phyloP scores from a whole-genome alignment of 495 filamentous ascomycete genomes.

The Hypoxylon rickii region DNA sequence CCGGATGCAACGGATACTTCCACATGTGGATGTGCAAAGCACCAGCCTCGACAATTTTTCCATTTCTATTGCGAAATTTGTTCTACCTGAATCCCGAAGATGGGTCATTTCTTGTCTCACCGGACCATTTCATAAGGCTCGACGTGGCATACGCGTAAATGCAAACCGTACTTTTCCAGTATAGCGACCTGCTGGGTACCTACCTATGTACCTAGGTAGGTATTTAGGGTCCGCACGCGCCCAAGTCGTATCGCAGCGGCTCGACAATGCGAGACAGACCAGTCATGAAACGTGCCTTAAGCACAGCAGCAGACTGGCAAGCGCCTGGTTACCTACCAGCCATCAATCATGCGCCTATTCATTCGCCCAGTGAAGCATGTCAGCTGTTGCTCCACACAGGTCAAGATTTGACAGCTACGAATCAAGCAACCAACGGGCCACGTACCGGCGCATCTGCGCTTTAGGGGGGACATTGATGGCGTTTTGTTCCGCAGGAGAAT shows the following conservation, averaged over 20 bases:
- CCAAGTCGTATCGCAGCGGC: constrained; percentile 23
- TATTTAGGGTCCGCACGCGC: constrained; percentile 25
- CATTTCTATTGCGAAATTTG: neutral
- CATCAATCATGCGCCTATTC: constrained; percentile 5
- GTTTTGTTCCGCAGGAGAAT: constrained; percentile 4
- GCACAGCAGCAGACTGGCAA: constrained; percentile 4
- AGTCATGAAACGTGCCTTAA: constrained; percentile 21
- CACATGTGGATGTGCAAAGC: constrained; percentile 15
- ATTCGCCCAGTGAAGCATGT: neutral
- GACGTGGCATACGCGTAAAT: constrained; percentile 25
- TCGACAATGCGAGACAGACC: constrained; percentile 14
- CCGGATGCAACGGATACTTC: constrained; percentile 33
- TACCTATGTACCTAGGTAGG: no score
- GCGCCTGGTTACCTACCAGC: constrained; percentile 25
- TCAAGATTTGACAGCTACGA: constrained; percentile 6
- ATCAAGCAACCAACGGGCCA: neutral
- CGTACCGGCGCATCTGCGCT: neutral
- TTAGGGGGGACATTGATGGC: neutral
- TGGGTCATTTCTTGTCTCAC: constrained; percentile 17
- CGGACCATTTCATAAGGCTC: constrained; percentile 8
- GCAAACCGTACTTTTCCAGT: constrained; percentile 3
- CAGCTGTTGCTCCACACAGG: constrained; percentile 1
- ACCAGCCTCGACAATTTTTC: constrained; percentile 25
- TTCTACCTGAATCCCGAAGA: neutral
- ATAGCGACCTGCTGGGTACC: no score